Conservation (phyloP, 2,329 filamentous ascomycete species). For the Botryotinia convoluta region DNA sequence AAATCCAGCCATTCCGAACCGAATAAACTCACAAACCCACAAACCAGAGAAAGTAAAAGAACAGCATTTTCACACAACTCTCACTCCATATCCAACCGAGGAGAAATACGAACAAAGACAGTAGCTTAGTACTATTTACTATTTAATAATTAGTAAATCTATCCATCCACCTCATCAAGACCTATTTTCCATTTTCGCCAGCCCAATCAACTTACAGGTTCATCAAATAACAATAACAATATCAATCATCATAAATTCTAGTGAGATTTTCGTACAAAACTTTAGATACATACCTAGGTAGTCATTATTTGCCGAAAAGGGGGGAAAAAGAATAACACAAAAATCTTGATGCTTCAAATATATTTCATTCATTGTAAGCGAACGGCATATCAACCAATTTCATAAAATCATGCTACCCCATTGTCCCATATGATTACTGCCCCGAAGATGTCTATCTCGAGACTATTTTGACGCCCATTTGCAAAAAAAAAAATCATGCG, state of each 20-base stretch:
- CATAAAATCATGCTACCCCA: not conserved
- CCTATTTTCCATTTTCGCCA: not conserved
- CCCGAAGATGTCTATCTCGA: conserved; percentile 20
- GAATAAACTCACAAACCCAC: no score
- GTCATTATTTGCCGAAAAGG: no score
- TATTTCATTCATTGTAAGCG: not conserved
- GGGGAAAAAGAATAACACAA: not conserved
- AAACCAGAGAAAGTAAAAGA: not conserved
- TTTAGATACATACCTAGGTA: no score
- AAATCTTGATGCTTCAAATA: not conserved
- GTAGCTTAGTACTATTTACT: not conserved
- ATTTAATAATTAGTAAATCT: not conserved
- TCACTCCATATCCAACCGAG: not conserved
- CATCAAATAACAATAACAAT: not conserved
- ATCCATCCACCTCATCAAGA: not conserved
- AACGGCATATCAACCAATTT: not conserved
- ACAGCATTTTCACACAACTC: no score
- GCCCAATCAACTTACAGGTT: not conserved
- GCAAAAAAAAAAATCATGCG: not conserved
- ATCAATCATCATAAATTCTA: not conserved
- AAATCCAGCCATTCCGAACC: no score
- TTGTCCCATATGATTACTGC: conserved; percentile 8
- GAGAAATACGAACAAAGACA: not conserved
- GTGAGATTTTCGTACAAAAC: not conserved
- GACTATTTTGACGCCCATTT: conserved; percentile 16